Conservation (phyloP, 2,329 filamentous ascomycete species). For the Fusarium sp. region DNA sequence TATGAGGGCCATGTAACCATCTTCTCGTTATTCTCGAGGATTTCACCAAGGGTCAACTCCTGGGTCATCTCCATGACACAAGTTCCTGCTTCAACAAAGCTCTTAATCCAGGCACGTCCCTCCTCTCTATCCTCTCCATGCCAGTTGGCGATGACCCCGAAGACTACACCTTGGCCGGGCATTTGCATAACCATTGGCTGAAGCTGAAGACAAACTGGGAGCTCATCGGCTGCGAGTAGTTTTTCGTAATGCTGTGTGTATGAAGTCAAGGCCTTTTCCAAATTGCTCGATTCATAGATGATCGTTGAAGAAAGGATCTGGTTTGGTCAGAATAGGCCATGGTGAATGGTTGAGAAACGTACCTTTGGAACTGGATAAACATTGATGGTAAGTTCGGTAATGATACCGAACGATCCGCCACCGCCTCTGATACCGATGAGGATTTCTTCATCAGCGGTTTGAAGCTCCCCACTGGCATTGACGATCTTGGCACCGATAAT, state of each 20-base stretch:
- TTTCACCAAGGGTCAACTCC: background rate
- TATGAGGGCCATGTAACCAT: background rate
- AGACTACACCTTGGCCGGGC: background rate
- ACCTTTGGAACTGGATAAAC: constrained; percentile 3
- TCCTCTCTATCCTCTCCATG: background rate
- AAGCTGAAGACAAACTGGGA: accelerated
- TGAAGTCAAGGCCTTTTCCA: accelerated
- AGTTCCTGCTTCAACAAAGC: background rate
- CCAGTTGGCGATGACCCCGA: background rate
- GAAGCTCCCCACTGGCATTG: constrained; percentile 1
- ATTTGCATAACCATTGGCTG: background rate
- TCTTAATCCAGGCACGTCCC: background rate
- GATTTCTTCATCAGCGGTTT: constrained; percentile 10
- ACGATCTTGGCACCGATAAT: constrained; percentile 18
- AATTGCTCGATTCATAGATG: constrained; percentile 4
- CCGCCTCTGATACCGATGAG: constrained; percentile 22
- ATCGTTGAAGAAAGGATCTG: background rate
- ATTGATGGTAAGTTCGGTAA: constrained; percentile 16
- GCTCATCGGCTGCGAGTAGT: background rate
- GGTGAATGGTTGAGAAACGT: accelerated
- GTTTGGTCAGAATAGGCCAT: accelerated
- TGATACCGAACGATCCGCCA: constrained; percentile 14
- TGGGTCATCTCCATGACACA: constrained; percentile 9
- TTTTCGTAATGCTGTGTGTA: constrained; percentile 10
- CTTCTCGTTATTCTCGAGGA: constrained; percentile 11